Evolutionary conservation across 352 stramenopile genomes (phyloP).

Genomic region (Phytophthora citricola): DNA sequence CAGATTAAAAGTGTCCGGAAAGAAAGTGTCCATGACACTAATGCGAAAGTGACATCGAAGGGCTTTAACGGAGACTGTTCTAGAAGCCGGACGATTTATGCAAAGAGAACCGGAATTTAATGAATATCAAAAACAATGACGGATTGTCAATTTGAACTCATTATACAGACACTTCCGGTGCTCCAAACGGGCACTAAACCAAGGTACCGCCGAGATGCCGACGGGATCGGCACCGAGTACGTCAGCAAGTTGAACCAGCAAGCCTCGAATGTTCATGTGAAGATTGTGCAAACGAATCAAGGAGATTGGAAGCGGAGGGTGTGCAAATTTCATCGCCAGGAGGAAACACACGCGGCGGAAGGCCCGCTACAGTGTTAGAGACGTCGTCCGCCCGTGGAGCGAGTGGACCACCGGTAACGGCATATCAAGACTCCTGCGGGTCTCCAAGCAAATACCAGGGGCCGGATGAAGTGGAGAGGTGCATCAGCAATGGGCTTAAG

Average conservation of each 20-base stretch:
- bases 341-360: too few relatives aligned
- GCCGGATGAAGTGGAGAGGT: too few relatives aligned
- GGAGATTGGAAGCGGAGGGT: background rate
- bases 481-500: too few relatives aligned
- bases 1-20: constrained; percentile 5
- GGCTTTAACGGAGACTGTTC: constrained; percentile 32
- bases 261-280: constrained; percentile 9
- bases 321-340: too few relatives aligned
- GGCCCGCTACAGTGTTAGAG: too few relatives aligned
- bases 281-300: constrained; percentile 12
- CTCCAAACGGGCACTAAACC: background rate
- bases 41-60: constrained; percentile 20
- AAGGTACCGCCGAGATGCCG: constrained; percentile 1
- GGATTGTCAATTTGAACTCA: too few relatives aligned
- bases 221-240: constrained; percentile 9
- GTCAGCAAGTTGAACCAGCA: constrained; percentile 27
- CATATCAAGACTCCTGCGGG: too few relatives aligned
- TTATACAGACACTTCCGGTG: background rate
- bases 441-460: too few relatives aligned
- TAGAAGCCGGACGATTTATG: constrained; percentile 21
- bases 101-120: constrained; percentile 2
- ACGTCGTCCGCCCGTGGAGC: too few relatives aligned
- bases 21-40: constrained; percentile 24
- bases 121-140: background rate
- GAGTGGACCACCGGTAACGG: too few relatives aligned